Evolutionary conservation across 495 filamentous ascomycete species (phyloP).

Genomic region (Lophium mytilinum): DNA sequence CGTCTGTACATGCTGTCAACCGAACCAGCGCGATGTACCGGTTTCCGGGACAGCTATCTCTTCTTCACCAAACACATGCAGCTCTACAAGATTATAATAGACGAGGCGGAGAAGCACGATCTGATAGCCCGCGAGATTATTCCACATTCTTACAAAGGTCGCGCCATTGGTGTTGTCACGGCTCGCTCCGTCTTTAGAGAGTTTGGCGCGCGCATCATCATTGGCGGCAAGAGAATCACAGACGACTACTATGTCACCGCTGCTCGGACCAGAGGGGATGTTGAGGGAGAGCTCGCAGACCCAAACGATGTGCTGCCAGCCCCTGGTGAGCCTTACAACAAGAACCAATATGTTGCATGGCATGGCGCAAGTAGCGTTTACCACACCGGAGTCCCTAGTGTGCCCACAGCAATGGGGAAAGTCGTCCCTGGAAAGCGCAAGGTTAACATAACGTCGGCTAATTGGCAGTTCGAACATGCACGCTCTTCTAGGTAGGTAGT

Average conservation of each 20-base stretch:
- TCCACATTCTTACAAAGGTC: conserved; percentile 95
- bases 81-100: conserved; percentile 92
- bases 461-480: conserved; percentile 95
- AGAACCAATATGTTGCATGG: conserved; percentile 97
- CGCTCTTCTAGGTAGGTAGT: conserved; percentile 68
- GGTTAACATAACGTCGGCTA: conserved; percentile 85
- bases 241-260: conserved; percentile 86
- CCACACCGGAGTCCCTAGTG: conserved; percentile 68
- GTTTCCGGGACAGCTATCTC: conserved; percentile 92
- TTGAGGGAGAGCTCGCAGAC: conserved; percentile 86
- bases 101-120: conserved; percentile 85
- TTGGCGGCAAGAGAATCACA: conserved; percentile 73
- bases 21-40: conserved; percentile 90
- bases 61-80: conserved; percentile 97
- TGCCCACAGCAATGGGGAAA: conserved; percentile 70
- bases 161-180: conserved; percentile 94
- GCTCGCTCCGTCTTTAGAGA: conserved; percentile 94
- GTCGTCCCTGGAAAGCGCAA: conserved; percentile 68
- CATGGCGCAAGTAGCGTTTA: conserved; percentile 94
- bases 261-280: conserved; percentile 67
- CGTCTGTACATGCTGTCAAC: conserved; percentile 96
- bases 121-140: conserved; percentile 91
- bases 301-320: conserved; percentile 68
- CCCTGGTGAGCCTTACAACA: conserved; percentile 73
- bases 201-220: conserved; percentile 88